These are phyloP conservation scores for Lepidium didymum DNA, from an alignment of 345 rosid genomes.

Conservation along the genomic window DNA sequence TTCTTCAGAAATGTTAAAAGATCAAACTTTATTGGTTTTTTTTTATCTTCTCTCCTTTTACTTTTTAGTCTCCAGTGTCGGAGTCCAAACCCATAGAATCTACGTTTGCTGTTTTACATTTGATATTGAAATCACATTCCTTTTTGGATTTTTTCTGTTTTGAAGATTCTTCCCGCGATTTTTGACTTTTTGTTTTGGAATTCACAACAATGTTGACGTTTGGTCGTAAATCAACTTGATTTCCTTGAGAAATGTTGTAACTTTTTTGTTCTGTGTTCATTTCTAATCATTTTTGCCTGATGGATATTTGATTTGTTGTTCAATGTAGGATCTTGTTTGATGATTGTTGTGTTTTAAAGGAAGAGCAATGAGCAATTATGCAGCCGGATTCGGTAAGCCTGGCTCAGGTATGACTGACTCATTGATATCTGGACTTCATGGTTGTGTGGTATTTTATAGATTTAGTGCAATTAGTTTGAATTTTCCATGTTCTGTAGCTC, in stretches of 20 bases:
- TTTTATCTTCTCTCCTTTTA: background rate
- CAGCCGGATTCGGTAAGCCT: constrained; percentile 31
- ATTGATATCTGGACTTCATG: background rate
- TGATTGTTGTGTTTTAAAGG: constrained; percentile 9
- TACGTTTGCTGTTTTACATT: background rate
- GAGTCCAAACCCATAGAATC: background rate
- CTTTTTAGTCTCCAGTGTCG: background rate
- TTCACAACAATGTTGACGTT: background rate
- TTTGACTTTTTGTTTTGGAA: background rate
- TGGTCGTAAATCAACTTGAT: background rate
- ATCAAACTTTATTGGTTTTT: background rate
- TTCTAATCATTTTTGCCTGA: background rate
- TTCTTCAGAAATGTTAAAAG: background rate
- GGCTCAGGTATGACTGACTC: constrained; percentile 25
- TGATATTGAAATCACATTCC: background rate
- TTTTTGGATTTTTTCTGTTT: background rate
- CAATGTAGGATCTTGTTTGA: constrained; percentile 17
- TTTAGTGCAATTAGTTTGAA: background rate
- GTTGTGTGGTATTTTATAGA: background rate
- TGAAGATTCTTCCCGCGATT: background rate
- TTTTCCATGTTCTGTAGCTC: background rate
- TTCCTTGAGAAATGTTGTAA: background rate
- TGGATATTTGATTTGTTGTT: background rate
- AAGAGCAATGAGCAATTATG: constrained; percentile 26
- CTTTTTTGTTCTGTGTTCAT: background rate